These are phyloP conservation scores for Tulasnella calospora DNA, from an alignment of 768 basidiomycete genomes.

Conservation along the genomic window DNA sequence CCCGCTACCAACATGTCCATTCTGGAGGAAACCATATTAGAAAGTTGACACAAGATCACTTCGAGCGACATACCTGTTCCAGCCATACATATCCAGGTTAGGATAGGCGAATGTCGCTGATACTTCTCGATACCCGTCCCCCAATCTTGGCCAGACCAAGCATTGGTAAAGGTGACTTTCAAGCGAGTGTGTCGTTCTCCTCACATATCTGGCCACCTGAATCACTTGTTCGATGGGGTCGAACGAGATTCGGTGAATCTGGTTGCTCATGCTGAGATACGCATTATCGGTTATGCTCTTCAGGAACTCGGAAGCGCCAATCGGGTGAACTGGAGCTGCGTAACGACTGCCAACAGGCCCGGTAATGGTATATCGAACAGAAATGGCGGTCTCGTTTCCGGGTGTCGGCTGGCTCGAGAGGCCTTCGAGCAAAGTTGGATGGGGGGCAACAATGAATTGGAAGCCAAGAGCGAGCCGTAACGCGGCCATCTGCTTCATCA, in stretches of 20 bases:
- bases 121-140: slow-evolving; percentile 79
- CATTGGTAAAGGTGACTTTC: slow-evolving; percentile 73
- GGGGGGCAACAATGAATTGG: slow-evolving; percentile 69
- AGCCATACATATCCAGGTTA: slow-evolving; percentile 76
- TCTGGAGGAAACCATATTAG: slow-evolving; percentile 38
- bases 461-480: slow-evolving; percentile 91
- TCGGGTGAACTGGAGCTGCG: slow-evolving; percentile 40
- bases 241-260: slow-evolving; percentile 89
- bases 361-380: neutral
- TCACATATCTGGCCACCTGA: slow-evolving; percentile 79
- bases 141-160: slow-evolving; percentile 89
- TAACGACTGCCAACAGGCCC: slow-evolving; percentile 41
- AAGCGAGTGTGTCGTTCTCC: slow-evolving; percentile 49
- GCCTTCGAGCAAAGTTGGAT: neutral
- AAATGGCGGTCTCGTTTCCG: neutral
- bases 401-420: neutral
- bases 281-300: slow-evolving; percentile 40
- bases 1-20: slow-evolving; percentile 82
- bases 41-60: neutral
- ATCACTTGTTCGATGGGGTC: slow-evolving; percentile 71
- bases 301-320: slow-evolving; percentile 39
- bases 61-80: slow-evolving; percentile 62
- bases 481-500: slow-evolving; percentile 92
- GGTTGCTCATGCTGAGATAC: slow-evolving; percentile 90
- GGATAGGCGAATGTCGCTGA: slow-evolving; percentile 69